A percentile compares a stretch with the other conserved stretches of the same genome.
These are phyloP conservation scores for Marasmius tenuissimus DNA, from an alignment of 1,284 basidiomycete genomes.

Conservation along the genomic window DNA sequence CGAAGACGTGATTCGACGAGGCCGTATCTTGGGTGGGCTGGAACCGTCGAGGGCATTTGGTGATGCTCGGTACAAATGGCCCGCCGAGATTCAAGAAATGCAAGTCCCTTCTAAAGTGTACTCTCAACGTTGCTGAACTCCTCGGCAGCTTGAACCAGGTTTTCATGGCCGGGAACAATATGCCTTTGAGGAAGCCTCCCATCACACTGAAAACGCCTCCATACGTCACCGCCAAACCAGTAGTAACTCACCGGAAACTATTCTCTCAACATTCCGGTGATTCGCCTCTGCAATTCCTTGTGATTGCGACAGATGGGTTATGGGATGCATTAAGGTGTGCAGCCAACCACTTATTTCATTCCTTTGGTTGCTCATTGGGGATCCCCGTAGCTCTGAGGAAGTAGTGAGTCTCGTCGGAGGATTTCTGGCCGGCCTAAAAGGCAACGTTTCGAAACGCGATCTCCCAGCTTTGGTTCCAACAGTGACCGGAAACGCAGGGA, in stretches of 20 bases:
- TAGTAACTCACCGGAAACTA: slow-evolving; percentile 80
- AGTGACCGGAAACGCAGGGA: slow-evolving; percentile 47
- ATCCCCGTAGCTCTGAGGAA: slow-evolving; percentile 73
- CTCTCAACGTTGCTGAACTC: slow-evolving; percentile 10
- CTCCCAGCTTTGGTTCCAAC: slow-evolving; percentile 58
- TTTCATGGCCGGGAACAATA: slow-evolving; percentile 63
- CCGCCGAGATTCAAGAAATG: slow-evolving; percentile 70
- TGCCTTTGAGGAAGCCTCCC: slow-evolving; percentile 60
- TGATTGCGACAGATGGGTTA: slow-evolving; percentile 91
- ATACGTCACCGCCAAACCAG: slow-evolving; percentile 91
- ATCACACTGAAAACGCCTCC: slow-evolving; percentile 82
- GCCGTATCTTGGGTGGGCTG: slow-evolving; percentile 88
- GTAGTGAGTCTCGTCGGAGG: slow-evolving; percentile 90
- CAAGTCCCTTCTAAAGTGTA: slow-evolving; percentile 36
- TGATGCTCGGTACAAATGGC: slow-evolving; percentile 94
- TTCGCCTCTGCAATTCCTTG: slow-evolving; percentile 61
- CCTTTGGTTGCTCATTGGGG: background rate
- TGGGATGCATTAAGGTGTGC: slow-evolving; percentile 84
- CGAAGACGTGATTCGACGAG: slow-evolving; percentile 80
- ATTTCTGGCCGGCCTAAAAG: slow-evolving; percentile 74
- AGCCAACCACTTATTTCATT: background rate
- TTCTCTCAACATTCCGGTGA: slow-evolving; percentile 34
- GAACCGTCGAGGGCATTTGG: slow-evolving; percentile 96
- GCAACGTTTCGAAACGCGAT: slow-evolving; percentile 56
- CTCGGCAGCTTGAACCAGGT: slow-evolving; percentile 59